Percentiles rank a stretch among this genome's conserved stretches.
These are phyloP conservation scores for Aspergillus sergii DNA, from an alignment of 2,329 filamentous ascomycete species.

Conservation along the genomic window DNA sequence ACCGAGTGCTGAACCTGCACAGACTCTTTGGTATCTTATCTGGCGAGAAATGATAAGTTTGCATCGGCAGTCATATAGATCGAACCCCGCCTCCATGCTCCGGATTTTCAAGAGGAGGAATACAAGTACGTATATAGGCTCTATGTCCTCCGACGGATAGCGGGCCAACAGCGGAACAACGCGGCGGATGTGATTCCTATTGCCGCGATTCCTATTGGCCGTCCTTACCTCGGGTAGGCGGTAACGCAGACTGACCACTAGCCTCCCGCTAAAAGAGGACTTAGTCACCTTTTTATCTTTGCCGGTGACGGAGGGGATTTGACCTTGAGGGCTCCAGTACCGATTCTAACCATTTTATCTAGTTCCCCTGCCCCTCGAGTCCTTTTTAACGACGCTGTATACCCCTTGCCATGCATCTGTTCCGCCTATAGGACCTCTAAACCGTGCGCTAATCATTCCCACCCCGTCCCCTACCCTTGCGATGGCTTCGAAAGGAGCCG, in stretches of 20 bases:
- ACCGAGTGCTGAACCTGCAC: background rate
- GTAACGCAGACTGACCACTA: background rate
- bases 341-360: background rate
- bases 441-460: constrained; percentile 1
- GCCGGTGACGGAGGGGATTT: constrained; percentile 13
- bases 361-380: background rate
- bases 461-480: constrained; percentile 5
- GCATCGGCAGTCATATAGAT: background rate
- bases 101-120: background rate
- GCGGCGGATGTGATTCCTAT: constrained; percentile 26
- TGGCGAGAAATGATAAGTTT: background rate
- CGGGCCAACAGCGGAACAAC: constrained; percentile 15
- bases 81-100: background rate
- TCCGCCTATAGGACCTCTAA: constrained; percentile 12
- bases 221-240: constrained; percentile 25
- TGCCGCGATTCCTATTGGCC: constrained; percentile 30
- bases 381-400: background rate
- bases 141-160: constrained; percentile 10
- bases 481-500: constrained; percentile 46
- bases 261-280: constrained; percentile 7
- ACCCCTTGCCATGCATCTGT: constrained; percentile 19
- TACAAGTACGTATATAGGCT: background rate
- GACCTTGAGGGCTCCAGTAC: constrained; percentile 1
- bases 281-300: constrained; percentile 15
- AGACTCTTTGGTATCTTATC: background rate